Percentiles rank a stretch among this genome's conserved stretches.
Conservation (phyloP, 2,329 filamentous ascomycete genomes). For the Coniella vitis region DNA sequence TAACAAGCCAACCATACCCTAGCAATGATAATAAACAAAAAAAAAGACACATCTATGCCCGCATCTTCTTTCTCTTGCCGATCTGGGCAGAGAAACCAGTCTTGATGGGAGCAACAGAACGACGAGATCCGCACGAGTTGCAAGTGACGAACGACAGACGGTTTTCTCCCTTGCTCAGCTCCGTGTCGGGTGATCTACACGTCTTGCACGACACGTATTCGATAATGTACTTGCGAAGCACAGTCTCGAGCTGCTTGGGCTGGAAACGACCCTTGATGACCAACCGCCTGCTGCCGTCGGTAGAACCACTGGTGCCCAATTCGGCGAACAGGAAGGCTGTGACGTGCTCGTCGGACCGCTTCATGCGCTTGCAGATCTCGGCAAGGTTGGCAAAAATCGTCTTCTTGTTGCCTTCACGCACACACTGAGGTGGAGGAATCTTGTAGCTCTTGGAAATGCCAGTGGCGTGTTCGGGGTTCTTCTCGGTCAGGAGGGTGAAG, state of each 20-base stretch:
- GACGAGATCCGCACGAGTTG: conserved; percentile 77
- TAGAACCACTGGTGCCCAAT: conserved; percentile 92
- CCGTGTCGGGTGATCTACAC: conserved; percentile 88
- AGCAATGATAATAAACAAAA: conserved; percentile 1
- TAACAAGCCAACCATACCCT: background rate
- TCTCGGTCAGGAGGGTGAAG: conserved; percentile 88
- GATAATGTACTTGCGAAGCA: conserved; percentile 85
- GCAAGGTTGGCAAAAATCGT: conserved; percentile 99
- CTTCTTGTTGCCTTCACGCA: conserved; percentile 99
- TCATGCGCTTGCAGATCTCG: conserved; percentile 99
- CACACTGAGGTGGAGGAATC: conserved; percentile 96
- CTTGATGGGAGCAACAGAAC: conserved; percentile 96
- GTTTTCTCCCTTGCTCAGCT: conserved; percentile 98
- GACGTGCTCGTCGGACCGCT: conserved; percentile 95
- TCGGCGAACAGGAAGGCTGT: conserved; percentile 96
- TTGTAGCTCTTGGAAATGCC: conserved; percentile 93
- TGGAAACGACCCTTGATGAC: conserved; percentile 99
- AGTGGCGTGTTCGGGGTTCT: conserved; percentile 92
- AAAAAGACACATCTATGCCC: conserved; percentile 55
- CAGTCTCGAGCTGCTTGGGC: conserved; percentile 98
- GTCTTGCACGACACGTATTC: conserved; percentile 99
- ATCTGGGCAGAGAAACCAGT: conserved; percentile 99
- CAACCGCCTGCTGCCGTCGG: conserved; percentile 84
- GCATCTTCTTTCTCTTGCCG: conserved; percentile 95
- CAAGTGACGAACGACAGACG: conserved; percentile 98